phyloP scores from a whole-genome alignment of 345 rosid genomes.

The Bruguiera parviflora region DNA sequence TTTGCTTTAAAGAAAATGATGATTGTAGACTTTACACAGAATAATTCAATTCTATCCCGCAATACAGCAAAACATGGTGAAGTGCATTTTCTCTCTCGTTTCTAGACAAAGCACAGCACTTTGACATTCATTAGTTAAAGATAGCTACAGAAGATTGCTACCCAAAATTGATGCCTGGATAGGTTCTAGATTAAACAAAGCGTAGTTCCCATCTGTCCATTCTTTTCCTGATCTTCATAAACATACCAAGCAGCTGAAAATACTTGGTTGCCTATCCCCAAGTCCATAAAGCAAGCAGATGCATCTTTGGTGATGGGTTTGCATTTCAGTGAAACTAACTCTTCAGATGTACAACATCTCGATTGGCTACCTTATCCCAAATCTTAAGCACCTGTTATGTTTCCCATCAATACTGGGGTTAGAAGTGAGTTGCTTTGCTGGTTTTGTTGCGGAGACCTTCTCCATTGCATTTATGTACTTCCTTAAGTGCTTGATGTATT shows the following conservation, averaged over 20 bases:
- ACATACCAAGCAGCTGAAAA: slow-evolving; percentile 5
- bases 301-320: slow-evolving; percentile 8
- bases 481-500: slow-evolving; percentile 80
- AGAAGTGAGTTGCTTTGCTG: slow-evolving; percentile 41
- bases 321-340: slow-evolving; percentile 11
- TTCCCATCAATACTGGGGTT: slow-evolving; percentile 57
- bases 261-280: slow-evolving; percentile 10
- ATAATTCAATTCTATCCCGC: neutral
- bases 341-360: slow-evolving; percentile 7
- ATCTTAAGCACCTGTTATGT: slow-evolving; percentile 45
- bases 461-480: slow-evolving; percentile 86
- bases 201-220: slow-evolving; percentile 3
- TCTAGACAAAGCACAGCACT: slow-evolving; percentile 20
- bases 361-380: slow-evolving; percentile 42
- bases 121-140: slow-evolving; percentile 1
- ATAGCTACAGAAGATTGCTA: slow-evolving; percentile 10
- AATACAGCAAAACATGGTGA: too few species aligned
- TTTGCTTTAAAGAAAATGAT: slow-evolving; percentile 14
- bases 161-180: neutral
- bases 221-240: slow-evolving; percentile 15
- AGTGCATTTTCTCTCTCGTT: neutral
- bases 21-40: slow-evolving; percentile 20
- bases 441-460: slow-evolving; percentile 61
- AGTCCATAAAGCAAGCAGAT: slow-evolving; percentile 11
- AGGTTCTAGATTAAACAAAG: slow-evolving; percentile 20